phyloP scores from a whole-genome alignment of 495 filamentous ascomycete genomes.

The Aspergillus conjunctus region DNA sequence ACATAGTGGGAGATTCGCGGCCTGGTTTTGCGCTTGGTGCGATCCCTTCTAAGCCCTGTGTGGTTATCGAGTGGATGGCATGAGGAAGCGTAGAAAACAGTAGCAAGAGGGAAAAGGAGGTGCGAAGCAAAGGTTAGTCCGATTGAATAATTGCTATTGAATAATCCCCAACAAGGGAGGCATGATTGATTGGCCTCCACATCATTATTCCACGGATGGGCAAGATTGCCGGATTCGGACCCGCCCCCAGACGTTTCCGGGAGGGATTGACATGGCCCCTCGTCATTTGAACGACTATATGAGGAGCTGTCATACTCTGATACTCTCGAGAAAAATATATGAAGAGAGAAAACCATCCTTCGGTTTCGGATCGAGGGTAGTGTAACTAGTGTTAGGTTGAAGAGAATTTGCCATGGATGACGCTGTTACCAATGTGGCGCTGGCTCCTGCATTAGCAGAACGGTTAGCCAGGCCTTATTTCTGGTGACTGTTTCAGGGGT shows the following conservation, averaged over 20 bases:
- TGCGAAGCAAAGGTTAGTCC: not conserved
- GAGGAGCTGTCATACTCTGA: constrained; percentile 12
- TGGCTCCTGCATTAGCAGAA: constrained; percentile 19
- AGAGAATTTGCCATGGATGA: not conserved
- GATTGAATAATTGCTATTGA: not conserved
- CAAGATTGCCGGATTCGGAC: constrained; percentile 9
- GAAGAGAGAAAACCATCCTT: not conserved
- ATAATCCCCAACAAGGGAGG: not conserved
- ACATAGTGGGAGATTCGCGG: constrained; percentile 15
- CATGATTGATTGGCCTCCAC: constrained; percentile 13
- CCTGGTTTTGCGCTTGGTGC: not conserved
- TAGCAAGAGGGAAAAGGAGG: not conserved
- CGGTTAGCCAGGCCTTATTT: constrained; percentile 9
- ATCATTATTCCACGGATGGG: constrained; percentile 12
- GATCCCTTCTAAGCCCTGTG: constrained; percentile 21
- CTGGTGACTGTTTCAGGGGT: not conserved
- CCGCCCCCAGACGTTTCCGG: constrained; percentile 19
- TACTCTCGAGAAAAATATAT: not conserved
- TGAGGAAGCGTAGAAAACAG: not conserved
- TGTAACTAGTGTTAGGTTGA: not conserved
- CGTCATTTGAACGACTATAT: constrained; percentile 6
- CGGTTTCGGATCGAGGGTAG: not conserved
- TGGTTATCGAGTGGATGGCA: not conserved
- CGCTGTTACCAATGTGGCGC: constrained; percentile 19
- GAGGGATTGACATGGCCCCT: constrained; percentile 24